These are phyloP conservation scores for Aspergillus ochraceoroseus DNA, from an alignment of 2,329 filamentous ascomycete genomes.

Conservation along the genomic window DNA sequence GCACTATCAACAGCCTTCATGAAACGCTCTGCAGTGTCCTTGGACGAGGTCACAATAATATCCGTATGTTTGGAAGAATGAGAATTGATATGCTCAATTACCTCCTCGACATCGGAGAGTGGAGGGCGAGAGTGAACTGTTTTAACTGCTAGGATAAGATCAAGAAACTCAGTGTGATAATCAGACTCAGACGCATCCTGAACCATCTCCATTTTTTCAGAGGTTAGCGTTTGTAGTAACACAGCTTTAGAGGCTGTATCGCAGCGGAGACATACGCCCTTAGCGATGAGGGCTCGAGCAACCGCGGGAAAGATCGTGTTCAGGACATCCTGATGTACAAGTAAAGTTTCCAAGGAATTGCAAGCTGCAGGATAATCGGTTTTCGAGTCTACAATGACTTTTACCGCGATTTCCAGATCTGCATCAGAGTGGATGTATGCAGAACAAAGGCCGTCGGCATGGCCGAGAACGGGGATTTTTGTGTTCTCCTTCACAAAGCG, in stretches of 20 bases:
- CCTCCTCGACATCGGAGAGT: conserved; percentile 55
- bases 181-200: conserved; percentile 65
- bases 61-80: conserved; percentile 95
- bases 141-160: conserved; percentile 78
- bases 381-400: conserved; percentile 85
- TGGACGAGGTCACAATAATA: conserved; percentile 70
- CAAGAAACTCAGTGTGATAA: conserved; percentile 84
- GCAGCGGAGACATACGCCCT: conserved; percentile 78
- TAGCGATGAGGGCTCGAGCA: conserved; percentile 66
- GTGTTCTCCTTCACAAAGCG: conserved; percentile 84
- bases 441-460: conserved; percentile 88
- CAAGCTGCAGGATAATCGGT: conserved; percentile 92
- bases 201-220: conserved; percentile 48
- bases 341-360: conserved; percentile 86
- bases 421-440: conserved; percentile 79
- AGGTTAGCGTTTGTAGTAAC: conserved; percentile 49
- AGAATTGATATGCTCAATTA: conserved; percentile 81
- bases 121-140: conserved; percentile 52
- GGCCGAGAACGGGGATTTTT: conserved; percentile 90
- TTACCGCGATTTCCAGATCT: conserved; percentile 64
- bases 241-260: conserved; percentile 64
- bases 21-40: conserved; percentile 69
- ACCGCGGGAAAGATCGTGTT: conserved; percentile 63
- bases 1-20: conserved; percentile 81
- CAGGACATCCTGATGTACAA: conserved; percentile 71